Evolutionary conservation across 352 stramenopile genomes (phyloP).

Genomic region (Phytophthora pluvialis): DNA sequence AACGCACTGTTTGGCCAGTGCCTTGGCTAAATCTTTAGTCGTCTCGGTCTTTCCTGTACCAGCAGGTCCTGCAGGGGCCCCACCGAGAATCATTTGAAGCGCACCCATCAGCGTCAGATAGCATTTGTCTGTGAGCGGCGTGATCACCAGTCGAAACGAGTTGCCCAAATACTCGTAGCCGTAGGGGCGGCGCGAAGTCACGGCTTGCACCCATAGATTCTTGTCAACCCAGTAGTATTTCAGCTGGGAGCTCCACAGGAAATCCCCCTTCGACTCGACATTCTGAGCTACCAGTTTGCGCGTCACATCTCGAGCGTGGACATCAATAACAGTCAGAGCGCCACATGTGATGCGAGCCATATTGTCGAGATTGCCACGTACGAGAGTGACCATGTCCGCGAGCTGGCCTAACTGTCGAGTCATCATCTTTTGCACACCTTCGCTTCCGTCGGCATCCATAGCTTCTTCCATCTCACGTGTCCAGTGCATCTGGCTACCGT

Average conservation of each 20-base stretch:
- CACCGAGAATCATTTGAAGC: slow-evolving; percentile 95
- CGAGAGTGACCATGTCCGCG: slow-evolving; percentile 93
- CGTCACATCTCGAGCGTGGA: slow-evolving; percentile 96
- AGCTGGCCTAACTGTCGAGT: slow-evolving; percentile 87
- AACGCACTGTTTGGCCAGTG: slow-evolving; percentile 95
- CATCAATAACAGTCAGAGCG: slow-evolving; percentile 94
- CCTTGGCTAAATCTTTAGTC: slow-evolving; percentile 95
- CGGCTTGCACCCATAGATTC: slow-evolving; percentile 90
- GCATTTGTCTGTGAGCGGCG: slow-evolving; percentile 96
- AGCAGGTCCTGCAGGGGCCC: slow-evolving; percentile 92
- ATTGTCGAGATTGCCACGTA: slow-evolving; percentile 90
- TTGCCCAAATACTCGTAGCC: slow-evolving; percentile 98
- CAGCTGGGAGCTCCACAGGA: slow-evolving; percentile 86
- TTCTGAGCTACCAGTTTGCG: slow-evolving; percentile 91
- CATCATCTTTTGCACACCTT: slow-evolving; percentile 87
- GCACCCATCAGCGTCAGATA: slow-evolving; percentile 96
- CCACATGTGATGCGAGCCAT: slow-evolving; percentile 90
- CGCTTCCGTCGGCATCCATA: slow-evolving; percentile 76
- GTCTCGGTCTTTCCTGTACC: slow-evolving; percentile 96
- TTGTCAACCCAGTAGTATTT: slow-evolving; percentile 95
- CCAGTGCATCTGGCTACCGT: slow-evolving; percentile 95
- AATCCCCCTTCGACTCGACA: slow-evolving; percentile 89
- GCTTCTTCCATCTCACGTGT: slow-evolving; percentile 90
- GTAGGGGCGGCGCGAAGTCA: slow-evolving; percentile 91
- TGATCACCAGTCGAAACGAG: slow-evolving; percentile 96